A percentile compares a stretch with the other conserved stretches of the same genome.
phyloP scores from a whole-genome alignment of 352 stramenopile species.

The Globisporangium cystogenes region DNA sequence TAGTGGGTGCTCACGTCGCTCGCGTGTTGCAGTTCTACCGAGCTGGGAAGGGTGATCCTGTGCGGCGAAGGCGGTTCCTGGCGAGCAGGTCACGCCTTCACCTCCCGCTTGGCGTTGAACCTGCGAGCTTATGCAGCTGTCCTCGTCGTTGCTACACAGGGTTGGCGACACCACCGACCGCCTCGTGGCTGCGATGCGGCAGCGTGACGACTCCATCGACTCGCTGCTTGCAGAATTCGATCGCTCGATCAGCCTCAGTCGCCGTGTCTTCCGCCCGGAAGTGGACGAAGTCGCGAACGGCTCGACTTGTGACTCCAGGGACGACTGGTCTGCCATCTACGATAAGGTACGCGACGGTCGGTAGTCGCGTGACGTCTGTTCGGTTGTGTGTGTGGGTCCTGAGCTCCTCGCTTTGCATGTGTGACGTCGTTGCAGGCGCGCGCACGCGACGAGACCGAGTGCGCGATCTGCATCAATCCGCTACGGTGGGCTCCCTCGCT shows the following conservation, averaged over 20 bases:
- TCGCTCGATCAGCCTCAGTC: slow-evolving; percentile 54
- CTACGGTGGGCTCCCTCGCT: slow-evolving; percentile 33
- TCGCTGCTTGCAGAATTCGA: slow-evolving; percentile 75
- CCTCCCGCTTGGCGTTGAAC: neutral
- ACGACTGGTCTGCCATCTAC: slow-evolving; percentile 42
- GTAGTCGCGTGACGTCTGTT: neutral
- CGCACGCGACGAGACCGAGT: slow-evolving; percentile 50
- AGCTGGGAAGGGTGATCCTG: slow-evolving; percentile 45
- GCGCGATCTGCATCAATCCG: slow-evolving; percentile 76
- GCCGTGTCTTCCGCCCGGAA: slow-evolving; percentile 58
- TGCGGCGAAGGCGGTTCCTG: slow-evolving; percentile 51
- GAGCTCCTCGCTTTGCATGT: neutral
- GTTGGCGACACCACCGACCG: slow-evolving; percentile 50
- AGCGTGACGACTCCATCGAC: slow-evolving; percentile 77
- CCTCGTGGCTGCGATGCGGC: slow-evolving; percentile 49
- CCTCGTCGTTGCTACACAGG: slow-evolving; percentile 15
- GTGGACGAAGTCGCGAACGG: slow-evolving; percentile 21
- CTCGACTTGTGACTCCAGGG: neutral
- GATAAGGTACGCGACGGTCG: slow-evolving; percentile 18
- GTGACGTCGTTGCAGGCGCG: slow-evolving; percentile 19
- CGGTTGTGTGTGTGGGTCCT: neutral
- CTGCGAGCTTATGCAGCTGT: neutral
- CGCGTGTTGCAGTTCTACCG: slow-evolving; percentile 49
- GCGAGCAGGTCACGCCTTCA: slow-evolving; percentile 37
- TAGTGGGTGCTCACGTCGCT: neutral